phyloP scores from a whole-genome alignment of 2,329 filamentous ascomycete genomes.

The Pyricularia sp. region DNA sequence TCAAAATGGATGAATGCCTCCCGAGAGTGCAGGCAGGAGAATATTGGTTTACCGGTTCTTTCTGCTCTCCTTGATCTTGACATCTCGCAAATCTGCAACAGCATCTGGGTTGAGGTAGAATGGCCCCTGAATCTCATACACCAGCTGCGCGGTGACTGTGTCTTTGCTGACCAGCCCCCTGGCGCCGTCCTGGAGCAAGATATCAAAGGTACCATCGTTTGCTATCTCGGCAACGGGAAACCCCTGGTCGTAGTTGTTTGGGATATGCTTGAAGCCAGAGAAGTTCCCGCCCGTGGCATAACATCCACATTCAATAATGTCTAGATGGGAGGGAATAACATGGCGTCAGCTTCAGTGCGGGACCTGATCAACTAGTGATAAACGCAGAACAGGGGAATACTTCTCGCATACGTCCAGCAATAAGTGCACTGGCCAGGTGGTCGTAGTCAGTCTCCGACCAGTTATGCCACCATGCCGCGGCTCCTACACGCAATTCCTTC shows the following conservation, averaged over 20 bases:
- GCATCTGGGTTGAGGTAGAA: slow-evolving; percentile 40
- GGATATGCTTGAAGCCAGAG: slow-evolving; percentile 33
- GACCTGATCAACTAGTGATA: background rate
- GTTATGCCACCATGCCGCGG: slow-evolving; percentile 44
- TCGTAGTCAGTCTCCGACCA: slow-evolving; percentile 40
- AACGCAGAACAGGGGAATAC: background rate
- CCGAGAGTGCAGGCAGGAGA: background rate
- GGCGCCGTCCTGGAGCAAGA: slow-evolving; percentile 23
- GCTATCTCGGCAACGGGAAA: slow-evolving; percentile 29
- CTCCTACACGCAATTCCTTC: slow-evolving; percentile 20
- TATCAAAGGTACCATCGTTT: slow-evolving; percentile 20
- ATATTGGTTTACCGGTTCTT: slow-evolving; percentile 16
- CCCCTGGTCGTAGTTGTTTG: slow-evolving; percentile 17
- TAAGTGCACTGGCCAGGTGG: slow-evolving; percentile 35
- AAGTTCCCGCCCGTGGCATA: slow-evolving; percentile 48
- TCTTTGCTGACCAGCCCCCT: slow-evolving; percentile 25
- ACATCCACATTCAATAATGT: slow-evolving; percentile 43
- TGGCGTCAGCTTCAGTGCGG: background rate
- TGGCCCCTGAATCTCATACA: slow-evolving; percentile 16
- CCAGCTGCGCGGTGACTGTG: slow-evolving; percentile 9
- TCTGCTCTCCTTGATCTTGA: slow-evolving; percentile 25
- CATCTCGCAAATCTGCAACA: slow-evolving; percentile 26
- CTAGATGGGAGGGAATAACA: background rate
- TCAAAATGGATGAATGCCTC: background rate
- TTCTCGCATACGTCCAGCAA: slow-evolving; percentile 29